These are phyloP conservation scores for Arthrinium phaeospermum DNA, from an alignment of 2,329 filamentous ascomycete genomes.

Conservation along the genomic window DNA sequence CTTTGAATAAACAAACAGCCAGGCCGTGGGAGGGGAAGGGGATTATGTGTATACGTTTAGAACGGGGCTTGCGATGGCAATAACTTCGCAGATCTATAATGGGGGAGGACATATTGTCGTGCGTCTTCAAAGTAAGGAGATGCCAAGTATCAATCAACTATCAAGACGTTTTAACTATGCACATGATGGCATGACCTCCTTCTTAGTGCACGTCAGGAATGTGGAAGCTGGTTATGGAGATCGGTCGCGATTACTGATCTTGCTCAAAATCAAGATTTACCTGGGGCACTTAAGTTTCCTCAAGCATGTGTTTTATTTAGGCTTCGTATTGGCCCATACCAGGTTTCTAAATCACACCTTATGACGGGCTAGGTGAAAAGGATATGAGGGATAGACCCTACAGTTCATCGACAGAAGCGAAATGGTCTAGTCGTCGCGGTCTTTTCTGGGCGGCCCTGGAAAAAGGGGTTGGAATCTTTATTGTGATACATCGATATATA, in stretches of 20 bases:
- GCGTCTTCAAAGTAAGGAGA: background rate
- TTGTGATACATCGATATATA: too few relatives aligned
- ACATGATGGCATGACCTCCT: background rate
- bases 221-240: background rate
- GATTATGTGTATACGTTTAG: conserved; percentile 13
- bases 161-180: background rate
- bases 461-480: too few relatives aligned
- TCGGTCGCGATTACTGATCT: background rate
- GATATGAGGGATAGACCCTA: background rate
- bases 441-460: too few relatives aligned
- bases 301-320: background rate
- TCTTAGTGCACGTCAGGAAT: background rate
- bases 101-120: background rate
- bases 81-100: conserved; percentile 13
- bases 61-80: background rate
- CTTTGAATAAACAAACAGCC: background rate
- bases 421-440: too few relatives aligned
- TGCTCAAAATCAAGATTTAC: background rate
- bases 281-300: background rate
- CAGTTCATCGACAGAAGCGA: too few relatives aligned
- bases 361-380: background rate
- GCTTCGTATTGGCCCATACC: background rate
- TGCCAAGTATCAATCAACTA: conserved; percentile 14
- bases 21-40: background rate
- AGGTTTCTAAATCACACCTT: too few relatives aligned